Conservation (phyloP, 2,329 filamentous ascomycete species). For the Microdochium trichocladiopsis region DNA sequence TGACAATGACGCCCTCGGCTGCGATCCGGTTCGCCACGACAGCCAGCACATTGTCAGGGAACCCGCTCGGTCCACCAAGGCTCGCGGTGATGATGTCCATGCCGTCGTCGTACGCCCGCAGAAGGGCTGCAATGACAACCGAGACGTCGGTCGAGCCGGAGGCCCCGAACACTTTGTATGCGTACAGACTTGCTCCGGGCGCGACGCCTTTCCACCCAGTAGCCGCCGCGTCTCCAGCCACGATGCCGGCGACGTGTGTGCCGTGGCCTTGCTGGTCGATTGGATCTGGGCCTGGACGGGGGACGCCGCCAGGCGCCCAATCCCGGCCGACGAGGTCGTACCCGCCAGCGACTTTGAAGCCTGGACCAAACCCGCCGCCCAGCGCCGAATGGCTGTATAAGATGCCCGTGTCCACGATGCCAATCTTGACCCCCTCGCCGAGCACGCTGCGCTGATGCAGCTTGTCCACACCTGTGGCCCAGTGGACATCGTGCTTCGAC, state of each 20-base stretch:
- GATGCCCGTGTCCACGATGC: constrained; percentile 6
- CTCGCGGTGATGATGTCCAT: constrained; percentile 36
- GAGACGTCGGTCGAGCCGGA: constrained; percentile 15
- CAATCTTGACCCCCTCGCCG: constrained; percentile 9
- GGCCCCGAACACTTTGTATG: background rate
- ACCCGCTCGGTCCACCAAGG: constrained; percentile 30
- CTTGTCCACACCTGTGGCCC: constrained; percentile 13
- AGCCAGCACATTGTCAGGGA: constrained; percentile 25
- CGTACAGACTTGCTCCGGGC: background rate
- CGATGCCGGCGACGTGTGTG: constrained; percentile 1
- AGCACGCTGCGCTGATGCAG: constrained; percentile 8
- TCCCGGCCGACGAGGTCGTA: constrained; percentile 1
- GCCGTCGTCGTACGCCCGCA: constrained; percentile 24
- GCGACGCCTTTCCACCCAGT: constrained; percentile 1
- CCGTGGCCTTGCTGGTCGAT: constrained; percentile 1
- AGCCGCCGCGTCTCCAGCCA: background rate
- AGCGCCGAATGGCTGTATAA: background rate
- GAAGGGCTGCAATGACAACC: constrained; percentile 24
- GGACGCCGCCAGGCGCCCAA: background rate
- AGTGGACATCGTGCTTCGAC: constrained; percentile 1
- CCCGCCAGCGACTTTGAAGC: background rate
- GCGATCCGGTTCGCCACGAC: constrained; percentile 29
- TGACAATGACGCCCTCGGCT: constrained; percentile 38
- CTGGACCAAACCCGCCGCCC: background rate
- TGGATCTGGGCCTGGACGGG: background rate